Evolutionary conservation across 495 filamentous ascomycete species (phyloP).

Genomic region (Lasiosphaeriaceae sp.): DNA sequence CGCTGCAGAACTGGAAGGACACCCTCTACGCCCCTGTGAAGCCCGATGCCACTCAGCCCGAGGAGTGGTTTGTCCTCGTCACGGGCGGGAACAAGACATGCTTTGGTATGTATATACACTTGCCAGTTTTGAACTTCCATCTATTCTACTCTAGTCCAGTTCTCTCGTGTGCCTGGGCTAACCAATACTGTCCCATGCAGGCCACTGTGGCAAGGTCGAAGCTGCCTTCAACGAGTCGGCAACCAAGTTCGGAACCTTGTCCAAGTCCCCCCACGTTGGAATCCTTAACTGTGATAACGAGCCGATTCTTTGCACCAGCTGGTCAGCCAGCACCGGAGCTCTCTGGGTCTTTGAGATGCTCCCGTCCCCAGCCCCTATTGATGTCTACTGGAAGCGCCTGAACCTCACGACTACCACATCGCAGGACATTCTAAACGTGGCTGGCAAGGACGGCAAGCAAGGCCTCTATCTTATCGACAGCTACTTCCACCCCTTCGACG

Average conservation of each 20-base stretch:
- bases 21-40: conserved; percentile 60
- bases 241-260: conserved; percentile 59
- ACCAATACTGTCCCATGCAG: conserved; percentile 23
- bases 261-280: conserved; percentile 66
- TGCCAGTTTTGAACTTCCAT: no score
- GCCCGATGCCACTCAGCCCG: conserved; percentile 49
- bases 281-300: conserved; percentile 75
- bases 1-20: conserved; percentile 67
- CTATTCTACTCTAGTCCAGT: no score
- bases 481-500: conserved; percentile 76
- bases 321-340: conserved; percentile 67
- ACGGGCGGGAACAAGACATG: conserved; percentile 88
- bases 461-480: conserved; percentile 61
- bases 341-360: conserved; percentile 69
- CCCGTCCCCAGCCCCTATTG: conserved; percentile 50
- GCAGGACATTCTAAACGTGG: conserved; percentile 59
- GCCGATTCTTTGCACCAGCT: conserved; percentile 74
- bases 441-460: conserved; percentile 58
- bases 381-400: conserved; percentile 57
- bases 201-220: conserved; percentile 45
- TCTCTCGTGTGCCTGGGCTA: conserved; percentile 3
- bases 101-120: conserved; percentile 61
- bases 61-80: conserved; percentile 78
- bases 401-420: conserved; percentile 64
- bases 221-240: conserved; percentile 59